Conservation (phyloP, 2,329 filamentous ascomycete species). For the Colletotrichum trifolii region DNA sequence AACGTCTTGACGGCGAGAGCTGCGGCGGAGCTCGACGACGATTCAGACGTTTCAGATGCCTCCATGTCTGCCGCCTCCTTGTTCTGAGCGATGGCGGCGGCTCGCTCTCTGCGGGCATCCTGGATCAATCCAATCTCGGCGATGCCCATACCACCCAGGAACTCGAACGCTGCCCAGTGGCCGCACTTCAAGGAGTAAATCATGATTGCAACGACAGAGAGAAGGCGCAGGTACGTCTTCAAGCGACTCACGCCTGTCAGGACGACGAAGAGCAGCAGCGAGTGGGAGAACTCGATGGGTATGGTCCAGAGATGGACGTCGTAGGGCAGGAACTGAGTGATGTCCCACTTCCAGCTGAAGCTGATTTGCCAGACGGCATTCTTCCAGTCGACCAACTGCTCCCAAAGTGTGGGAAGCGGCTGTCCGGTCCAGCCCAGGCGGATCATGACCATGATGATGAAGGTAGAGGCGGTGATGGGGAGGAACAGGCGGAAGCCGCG, state of each 20-base stretch:
- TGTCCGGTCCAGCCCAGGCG: conserved; percentile 44
- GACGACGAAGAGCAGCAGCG: conserved; percentile 56
- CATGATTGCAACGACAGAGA: conserved; percentile 45
- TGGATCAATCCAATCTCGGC: conserved; percentile 56
- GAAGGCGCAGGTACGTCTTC: conserved; percentile 46
- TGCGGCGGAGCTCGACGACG: conserved; percentile 19
- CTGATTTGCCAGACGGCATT: conserved; percentile 40
- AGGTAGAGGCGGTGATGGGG: conserved; percentile 56
- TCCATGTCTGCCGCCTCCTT: conserved; percentile 32
- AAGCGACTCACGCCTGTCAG: conserved; percentile 50
- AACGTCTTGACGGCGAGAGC: conserved; percentile 40
- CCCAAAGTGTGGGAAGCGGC: conserved; percentile 40
- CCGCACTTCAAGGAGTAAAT: conserved; percentile 51
- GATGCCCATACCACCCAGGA: conserved; percentile 57
- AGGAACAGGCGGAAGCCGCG: conserved; percentile 58
- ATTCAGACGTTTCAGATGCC: conserved; percentile 13
- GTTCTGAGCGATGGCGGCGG: conserved; percentile 29
- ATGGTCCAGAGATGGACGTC: conserved; percentile 62
- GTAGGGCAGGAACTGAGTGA: conserved; percentile 44
- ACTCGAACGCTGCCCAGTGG: conserved; percentile 58
- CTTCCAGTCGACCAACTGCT: conserved; percentile 44
- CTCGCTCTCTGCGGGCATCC: conserved; percentile 25
- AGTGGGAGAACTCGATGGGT: conserved; percentile 58
- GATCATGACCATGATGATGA: conserved; percentile 50
- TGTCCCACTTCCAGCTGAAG: conserved; percentile 45